These are phyloP conservation scores for Coprinopsis sp. DNA, from an alignment of 768 basidiomycete species.

Conservation along the genomic window DNA sequence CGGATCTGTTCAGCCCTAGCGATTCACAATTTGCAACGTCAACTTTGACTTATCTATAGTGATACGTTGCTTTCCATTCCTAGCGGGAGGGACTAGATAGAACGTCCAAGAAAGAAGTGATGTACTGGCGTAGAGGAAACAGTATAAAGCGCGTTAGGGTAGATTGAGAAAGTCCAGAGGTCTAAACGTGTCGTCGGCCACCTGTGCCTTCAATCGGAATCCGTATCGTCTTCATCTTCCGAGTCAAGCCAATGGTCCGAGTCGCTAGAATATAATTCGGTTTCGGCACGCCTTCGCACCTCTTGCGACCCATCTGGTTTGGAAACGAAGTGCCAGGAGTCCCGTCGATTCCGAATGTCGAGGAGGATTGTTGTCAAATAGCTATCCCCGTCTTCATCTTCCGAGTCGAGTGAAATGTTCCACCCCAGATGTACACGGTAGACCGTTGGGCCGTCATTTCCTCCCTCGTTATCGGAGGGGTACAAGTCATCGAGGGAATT, in stretches of 20 bases:
- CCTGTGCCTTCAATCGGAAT: slow-evolving; percentile 5
- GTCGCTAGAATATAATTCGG: slow-evolving; percentile 31
- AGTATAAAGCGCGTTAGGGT: too few relatives aligned
- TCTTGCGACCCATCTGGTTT: slow-evolving; percentile 26
- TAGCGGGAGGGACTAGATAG: background rate
- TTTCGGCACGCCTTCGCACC: slow-evolving; percentile 29
- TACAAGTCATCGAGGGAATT: slow-evolving; percentile 31
- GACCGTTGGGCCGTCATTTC: slow-evolving; percentile 22
- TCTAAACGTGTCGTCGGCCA: too few relatives aligned
- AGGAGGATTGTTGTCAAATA: slow-evolving; percentile 39
- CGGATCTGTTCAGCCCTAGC: too few relatives aligned
- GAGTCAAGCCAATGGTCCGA: slow-evolving; percentile 11
- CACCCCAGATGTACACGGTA: slow-evolving; percentile 60
- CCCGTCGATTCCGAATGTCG: slow-evolving; percentile 28
- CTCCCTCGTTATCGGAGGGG: slow-evolving; percentile 17
- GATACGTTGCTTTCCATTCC: too few relatives aligned
- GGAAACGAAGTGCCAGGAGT: slow-evolving; percentile 29
- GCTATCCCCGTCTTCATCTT: slow-evolving; percentile 40
- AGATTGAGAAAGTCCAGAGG: too few relatives aligned
- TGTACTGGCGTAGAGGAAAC: too few relatives aligned
- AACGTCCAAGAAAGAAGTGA: background rate
- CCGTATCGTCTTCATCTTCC: slow-evolving; percentile 2
- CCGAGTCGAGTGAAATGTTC: slow-evolving; percentile 51
- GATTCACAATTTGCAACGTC: too few relatives aligned
- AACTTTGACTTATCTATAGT: too few relatives aligned